These are phyloP conservation scores for Dryadomyces sulphureus DNA, from an alignment of 2,329 filamentous ascomycete genomes.

Conservation along the genomic window DNA sequence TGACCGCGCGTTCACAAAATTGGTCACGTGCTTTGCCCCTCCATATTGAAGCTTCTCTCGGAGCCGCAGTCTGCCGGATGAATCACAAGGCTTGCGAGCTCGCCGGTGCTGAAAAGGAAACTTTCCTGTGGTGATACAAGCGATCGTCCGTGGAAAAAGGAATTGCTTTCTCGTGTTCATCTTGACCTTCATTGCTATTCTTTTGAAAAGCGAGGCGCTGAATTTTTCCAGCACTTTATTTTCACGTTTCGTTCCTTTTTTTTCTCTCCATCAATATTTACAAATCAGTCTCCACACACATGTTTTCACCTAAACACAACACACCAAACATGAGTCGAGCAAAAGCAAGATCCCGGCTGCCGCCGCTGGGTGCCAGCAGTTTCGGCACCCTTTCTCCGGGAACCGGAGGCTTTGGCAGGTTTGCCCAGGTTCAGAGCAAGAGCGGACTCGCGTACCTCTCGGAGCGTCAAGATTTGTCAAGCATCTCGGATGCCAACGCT, in stretches of 20 bases:
- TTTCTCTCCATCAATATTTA: too few relatives aligned
- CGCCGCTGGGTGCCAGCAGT: not conserved
- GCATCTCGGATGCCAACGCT: slow-evolving; percentile 64
- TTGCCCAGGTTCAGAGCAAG: slow-evolving; percentile 21
- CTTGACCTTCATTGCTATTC: too few relatives aligned
- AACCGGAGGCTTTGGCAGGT: slow-evolving; percentile 9
- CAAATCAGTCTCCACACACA: too few relatives aligned
- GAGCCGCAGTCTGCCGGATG: not conserved
- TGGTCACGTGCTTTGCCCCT: not conserved
- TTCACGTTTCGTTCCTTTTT: too few relatives aligned
- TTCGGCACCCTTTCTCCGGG: not conserved
- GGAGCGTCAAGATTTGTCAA: slow-evolving; percentile 68
- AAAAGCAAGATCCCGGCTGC: not conserved
- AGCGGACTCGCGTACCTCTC: slow-evolving; percentile 65
- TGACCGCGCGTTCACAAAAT: too few relatives aligned
- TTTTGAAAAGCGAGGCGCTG: too few relatives aligned
- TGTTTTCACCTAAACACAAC: too few relatives aligned
- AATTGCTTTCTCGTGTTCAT: too few relatives aligned
- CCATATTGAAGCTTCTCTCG: not conserved
- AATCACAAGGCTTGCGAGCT: not conserved
- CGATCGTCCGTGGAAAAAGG: too few relatives aligned
- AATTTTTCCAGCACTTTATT: too few relatives aligned
- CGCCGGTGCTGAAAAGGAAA: not conserved
- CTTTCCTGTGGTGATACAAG: too few relatives aligned
- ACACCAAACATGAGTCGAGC: not conserved